These are phyloP conservation scores for Candida vartiovaarae DNA, from an alignment of 805 yeast genomes.

Conservation along the genomic window DNA sequence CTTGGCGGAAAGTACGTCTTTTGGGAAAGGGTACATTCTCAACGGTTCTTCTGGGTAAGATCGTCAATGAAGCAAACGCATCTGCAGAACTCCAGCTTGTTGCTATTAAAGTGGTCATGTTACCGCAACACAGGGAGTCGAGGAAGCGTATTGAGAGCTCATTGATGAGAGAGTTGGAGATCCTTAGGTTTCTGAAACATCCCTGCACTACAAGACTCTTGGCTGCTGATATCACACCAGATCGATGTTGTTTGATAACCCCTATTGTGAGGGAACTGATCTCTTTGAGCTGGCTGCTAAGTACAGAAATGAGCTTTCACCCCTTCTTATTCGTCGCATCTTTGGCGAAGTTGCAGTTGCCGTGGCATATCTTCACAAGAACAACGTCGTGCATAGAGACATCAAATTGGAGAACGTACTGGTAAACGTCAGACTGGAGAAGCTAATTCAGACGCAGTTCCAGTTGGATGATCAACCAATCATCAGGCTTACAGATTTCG, in stretches of 20 bases:
- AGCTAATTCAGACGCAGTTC: slow-evolving; percentile 17
- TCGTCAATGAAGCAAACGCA: slow-evolving; percentile 14
- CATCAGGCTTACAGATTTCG: slow-evolving; percentile 78
- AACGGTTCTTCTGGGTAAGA: slow-evolving; percentile 45
- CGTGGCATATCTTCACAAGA: slow-evolving; percentile 60
- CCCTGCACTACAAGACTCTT: slow-evolving; percentile 63
- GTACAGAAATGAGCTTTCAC: slow-evolving; percentile 35
- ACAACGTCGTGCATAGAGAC: slow-evolving; percentile 79
- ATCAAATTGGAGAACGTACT: slow-evolving; percentile 82
- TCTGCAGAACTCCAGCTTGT: slow-evolving; percentile 26
- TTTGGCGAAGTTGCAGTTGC: slow-evolving; percentile 69
- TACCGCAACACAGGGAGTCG: slow-evolving; percentile 34
- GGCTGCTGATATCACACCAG: slow-evolving; percentile 32
- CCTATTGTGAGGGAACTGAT: slow-evolving; percentile 83
- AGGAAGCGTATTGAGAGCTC: slow-evolving; percentile 52
- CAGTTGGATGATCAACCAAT: slow-evolving; percentile 26
- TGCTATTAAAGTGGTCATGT: slow-evolving; percentile 64
- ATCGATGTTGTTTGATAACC: slow-evolving; percentile 49
- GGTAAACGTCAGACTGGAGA: slow-evolving; percentile 34
- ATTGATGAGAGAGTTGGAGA: slow-evolving; percentile 64
- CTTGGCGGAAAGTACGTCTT: slow-evolving; percentile 31
- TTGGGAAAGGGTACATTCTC: slow-evolving; percentile 70
- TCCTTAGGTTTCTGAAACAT: slow-evolving; percentile 50
- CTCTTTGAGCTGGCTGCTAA: slow-evolving; percentile 54
- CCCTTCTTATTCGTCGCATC: slow-evolving; percentile 49